phyloP scores from a whole-genome alignment of 345 rosid species.

The Cardiospermum halicacabum region DNA sequence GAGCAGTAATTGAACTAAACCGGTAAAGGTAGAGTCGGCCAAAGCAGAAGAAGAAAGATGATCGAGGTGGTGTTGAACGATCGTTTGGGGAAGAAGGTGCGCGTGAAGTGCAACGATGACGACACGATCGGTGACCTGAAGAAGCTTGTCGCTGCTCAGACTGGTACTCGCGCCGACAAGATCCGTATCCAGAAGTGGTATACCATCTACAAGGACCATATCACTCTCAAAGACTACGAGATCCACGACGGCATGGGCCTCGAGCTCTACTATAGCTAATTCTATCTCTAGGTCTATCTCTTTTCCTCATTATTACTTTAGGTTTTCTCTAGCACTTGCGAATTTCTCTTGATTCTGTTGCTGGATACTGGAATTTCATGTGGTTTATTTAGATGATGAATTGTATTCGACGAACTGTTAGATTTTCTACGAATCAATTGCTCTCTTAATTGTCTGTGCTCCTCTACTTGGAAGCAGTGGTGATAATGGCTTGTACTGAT shows the following conservation, averaged over 20 bases:
- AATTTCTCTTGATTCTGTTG: too few relatives aligned
- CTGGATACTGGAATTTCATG: too few relatives aligned
- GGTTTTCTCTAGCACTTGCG: neutral
- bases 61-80: slow-evolving; percentile 77
- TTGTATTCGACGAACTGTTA: too few relatives aligned
- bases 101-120: slow-evolving; percentile 79
- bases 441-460: too few relatives aligned
- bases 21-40: too few relatives aligned
- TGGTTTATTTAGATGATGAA: too few relatives aligned
- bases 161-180: slow-evolving; percentile 51
- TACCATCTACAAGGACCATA: slow-evolving; percentile 68
- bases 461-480: too few relatives aligned
- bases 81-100: slow-evolving; percentile 66
- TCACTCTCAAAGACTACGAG: slow-evolving; percentile 75
- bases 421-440: too few relatives aligned
- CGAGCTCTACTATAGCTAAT: slow-evolving; percentile 69
- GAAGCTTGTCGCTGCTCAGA: slow-evolving; percentile 80
- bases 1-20: too few relatives aligned
- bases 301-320: slow-evolving; percentile 1
- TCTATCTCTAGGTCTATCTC: neutral
- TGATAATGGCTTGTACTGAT: too few relatives aligned
- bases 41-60: slow-evolving; percentile 29
- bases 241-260: slow-evolving; percentile 86
- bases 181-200: slow-evolving; percentile 66
- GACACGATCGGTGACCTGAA: slow-evolving; percentile 79